Percentiles rank a stretch among this genome's conserved stretches.
Conservation (phyloP, 2,329 filamentous ascomycete genomes). For the Davidsoniella australis region DNA sequence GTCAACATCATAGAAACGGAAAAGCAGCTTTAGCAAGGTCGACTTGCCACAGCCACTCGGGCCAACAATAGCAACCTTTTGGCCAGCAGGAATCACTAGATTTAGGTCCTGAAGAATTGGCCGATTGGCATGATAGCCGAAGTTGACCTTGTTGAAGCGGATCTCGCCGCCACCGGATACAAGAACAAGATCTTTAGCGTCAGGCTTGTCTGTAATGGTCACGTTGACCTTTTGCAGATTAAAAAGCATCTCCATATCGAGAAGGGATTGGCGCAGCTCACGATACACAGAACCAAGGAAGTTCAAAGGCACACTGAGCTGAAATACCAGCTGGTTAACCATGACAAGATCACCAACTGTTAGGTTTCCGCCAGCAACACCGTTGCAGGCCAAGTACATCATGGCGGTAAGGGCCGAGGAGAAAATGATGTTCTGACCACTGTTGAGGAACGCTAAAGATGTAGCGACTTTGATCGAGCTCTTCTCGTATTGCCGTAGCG, state of each 20-base stretch:
- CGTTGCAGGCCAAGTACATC: conserved; percentile 94
- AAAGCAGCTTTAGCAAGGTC: conserved; percentile 75
- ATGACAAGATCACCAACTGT: conserved; percentile 95
- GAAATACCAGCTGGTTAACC: conserved; percentile 97
- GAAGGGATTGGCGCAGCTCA: conserved; percentile 78
- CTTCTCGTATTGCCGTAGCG: conserved; percentile 71
- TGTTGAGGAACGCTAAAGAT: conserved; percentile 80
- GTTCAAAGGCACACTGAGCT: conserved; percentile 90
- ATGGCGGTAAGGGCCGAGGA: conserved; percentile 83
- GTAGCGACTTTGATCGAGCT: conserved; percentile 95
- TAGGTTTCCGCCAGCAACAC: conserved; percentile 62
- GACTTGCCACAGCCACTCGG: conserved; percentile 94
- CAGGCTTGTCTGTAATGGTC: conserved; percentile 57
- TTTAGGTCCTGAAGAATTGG: conserved; percentile 73
- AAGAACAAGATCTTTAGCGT: conserved; percentile 57
- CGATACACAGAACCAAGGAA: conserved; percentile 97
- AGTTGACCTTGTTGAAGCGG: conserved; percentile 83
- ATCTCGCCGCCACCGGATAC: conserved; percentile 64
- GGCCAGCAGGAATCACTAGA: conserved; percentile 82
- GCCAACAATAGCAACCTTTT: conserved; percentile 90
- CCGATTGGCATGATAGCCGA: conserved; percentile 75
- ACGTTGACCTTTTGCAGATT: conserved; percentile 94
- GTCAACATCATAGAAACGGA: conserved; percentile 87
- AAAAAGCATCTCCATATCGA: conserved; percentile 98
- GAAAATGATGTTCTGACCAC: conserved; percentile 93